Evolutionary conservation across 1,139 yeast species (phyloP).

Genomic region (Kodamaea ohmeri): DNA sequence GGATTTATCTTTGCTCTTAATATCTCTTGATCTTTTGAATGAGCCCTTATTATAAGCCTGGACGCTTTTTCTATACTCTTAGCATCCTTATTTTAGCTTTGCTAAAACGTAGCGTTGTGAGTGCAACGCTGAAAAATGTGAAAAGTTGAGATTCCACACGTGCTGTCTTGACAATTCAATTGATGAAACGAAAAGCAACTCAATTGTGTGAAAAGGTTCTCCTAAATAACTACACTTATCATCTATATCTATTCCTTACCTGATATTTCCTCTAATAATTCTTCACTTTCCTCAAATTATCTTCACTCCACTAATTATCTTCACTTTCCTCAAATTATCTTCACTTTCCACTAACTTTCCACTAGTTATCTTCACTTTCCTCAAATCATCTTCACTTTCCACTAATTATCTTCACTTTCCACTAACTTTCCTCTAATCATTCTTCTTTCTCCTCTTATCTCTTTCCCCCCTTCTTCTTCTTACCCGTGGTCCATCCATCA

Average conservation of each 20-base stretch:
- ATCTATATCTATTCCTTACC: neutral
- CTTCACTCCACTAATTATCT: neutral
- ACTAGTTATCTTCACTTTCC: neutral
- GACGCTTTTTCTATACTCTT: too few species aligned
- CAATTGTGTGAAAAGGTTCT: too few species aligned
- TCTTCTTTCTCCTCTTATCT: conserved; percentile 6
- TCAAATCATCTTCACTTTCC: neutral
- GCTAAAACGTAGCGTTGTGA: too few species aligned
- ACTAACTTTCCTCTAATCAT: neutral
- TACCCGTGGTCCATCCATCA: conserved; percentile 69
- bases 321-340: neutral
- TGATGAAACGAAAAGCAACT: too few species aligned
- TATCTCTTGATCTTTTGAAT: too few species aligned
- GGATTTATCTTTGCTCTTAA: too few species aligned
- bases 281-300: neutral
- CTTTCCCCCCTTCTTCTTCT: conserved; percentile 31
- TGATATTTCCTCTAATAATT: neutral
- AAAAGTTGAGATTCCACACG: too few species aligned
- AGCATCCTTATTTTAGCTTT: too few species aligned
- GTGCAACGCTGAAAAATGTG: too few species aligned
- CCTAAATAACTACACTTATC: too few species aligned
- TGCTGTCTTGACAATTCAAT: too few species aligned
- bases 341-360: neutral
- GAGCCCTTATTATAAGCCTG: too few species aligned
- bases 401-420: neutral